Base-by-base conservation (phyloP, 2,329 filamentous ascomycete genomes). In the Botrytis paeoniae region DNA sequence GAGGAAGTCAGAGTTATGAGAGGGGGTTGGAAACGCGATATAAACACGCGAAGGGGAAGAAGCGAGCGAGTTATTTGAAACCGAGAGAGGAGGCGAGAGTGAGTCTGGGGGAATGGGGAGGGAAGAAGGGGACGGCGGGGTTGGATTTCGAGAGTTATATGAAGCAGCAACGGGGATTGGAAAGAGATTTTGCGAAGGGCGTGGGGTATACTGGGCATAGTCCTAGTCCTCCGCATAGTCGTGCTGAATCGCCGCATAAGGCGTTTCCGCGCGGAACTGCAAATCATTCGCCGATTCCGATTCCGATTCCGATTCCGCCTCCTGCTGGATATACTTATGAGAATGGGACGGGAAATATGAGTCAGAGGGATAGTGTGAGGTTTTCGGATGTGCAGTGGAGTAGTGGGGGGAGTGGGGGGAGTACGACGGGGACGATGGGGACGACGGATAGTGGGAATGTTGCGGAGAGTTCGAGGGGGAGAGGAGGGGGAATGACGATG, bases 311-410 rank as follows among this genome's bases (percentile, higher is more conserved):
- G 1, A 41, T 54, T 32, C 25, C 65, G 18, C 35, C 6, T 7
- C 18, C 35, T 0, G 45, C 8, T 4, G 48, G 35, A 39, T 22
- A 22, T 22, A 6, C 3, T 4, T 57, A 51, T 16, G 65, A 68
- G 6, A 29, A 37, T 35, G 32, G 16, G 4, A 54, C 45, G 16
- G 64, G 65, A 8, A 68, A 39, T 57, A 16, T 37, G 6, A 63
- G 69, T 51, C 43, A 45, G 16, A 35, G 41, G 22, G 41, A 62
- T 35, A 29, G 69, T 39, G 54, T 48, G 39, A 64, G 22, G 69
- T 68, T 68, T 68, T 57, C 48, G n/a, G 37, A 68, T 57, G 65
- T 68, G 48, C 65, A 68, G 48, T 57, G 65, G 65, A 68, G 65
- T 68, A 70, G 57, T 48, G 29, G 22, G 6, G 41, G 69, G 32